phyloP scores from a whole-genome alignment of 768 basidiomycete species.

The Coprinopsis cinerea region DNA sequence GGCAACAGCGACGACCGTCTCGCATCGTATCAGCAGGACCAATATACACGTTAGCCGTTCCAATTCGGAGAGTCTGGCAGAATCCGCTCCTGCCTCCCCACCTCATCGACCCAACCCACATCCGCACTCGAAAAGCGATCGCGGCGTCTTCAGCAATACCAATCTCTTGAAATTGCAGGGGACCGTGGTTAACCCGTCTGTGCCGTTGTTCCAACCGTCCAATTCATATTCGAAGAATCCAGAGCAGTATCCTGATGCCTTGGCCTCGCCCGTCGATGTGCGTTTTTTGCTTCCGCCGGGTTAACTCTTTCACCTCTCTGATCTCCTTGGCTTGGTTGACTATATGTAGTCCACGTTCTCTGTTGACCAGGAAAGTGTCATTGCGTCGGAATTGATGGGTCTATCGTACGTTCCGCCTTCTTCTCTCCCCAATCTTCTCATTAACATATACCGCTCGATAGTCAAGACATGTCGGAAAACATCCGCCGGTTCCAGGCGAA shows the following conservation, averaged over 20 bases:
- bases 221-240: background rate
- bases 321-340: background rate
- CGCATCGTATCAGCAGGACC: background rate
- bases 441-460: constrained; percentile 21
- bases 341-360: background rate
- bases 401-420: constrained; percentile 7
- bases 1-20: background rate
- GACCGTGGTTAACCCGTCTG: background rate
- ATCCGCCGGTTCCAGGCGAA: constrained; percentile 65
- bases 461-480: constrained; percentile 58
- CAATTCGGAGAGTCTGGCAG: background rate
- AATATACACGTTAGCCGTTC: background rate
- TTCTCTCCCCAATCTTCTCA: background rate
- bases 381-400: constrained; percentile 1
- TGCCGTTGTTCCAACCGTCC: background rate
- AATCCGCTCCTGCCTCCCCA: background rate
- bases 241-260: background rate
- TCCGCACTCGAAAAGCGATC: background rate
- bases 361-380: background rate
- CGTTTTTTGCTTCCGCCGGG: background rate
- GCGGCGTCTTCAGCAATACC: background rate
- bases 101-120: background rate
- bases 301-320: background rate
- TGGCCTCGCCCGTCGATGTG: constrained; percentile 16
- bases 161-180: background rate